Evolutionary conservation across 352 stramenopile genomes (phyloP).

Genomic region (Globisporangium nunn): DNA sequence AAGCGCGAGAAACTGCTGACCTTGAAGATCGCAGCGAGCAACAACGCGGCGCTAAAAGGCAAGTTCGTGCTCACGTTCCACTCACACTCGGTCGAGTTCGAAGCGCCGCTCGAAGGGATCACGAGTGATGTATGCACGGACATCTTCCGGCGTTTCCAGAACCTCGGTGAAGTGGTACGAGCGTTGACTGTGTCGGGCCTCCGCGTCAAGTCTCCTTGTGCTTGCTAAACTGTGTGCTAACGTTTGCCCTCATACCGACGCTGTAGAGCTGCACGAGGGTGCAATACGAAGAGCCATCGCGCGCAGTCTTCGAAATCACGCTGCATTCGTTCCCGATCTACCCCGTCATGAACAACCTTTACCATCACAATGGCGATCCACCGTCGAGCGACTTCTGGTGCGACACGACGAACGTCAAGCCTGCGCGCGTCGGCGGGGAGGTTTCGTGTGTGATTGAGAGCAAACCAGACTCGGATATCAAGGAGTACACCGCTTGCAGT

Average conservation of each 20-base stretch:
- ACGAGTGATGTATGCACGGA: constrained; percentile 49
- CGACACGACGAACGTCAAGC: constrained; percentile 28
- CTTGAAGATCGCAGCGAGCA: constrained; percentile 22
- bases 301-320: constrained; percentile 45
- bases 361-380: constrained; percentile 56
- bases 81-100: constrained; percentile 60
- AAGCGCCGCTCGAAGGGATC: constrained; percentile 38
- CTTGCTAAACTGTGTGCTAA: not conserved
- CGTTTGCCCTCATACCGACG: not conserved
- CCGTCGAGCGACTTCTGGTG: constrained; percentile 47
- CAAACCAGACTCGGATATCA: constrained; percentile 30
- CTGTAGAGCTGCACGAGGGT: constrained; percentile 30
- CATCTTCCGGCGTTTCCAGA: constrained; percentile 67
- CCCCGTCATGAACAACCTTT: constrained; percentile 79
- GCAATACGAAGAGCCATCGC: constrained; percentile 21
- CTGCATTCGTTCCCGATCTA: constrained; percentile 58
- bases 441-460: constrained; percentile 39
- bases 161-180: constrained; percentile 49
- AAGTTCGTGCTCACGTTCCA: constrained; percentile 58
- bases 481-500: constrained; percentile 52
- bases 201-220: not conserved
- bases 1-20: constrained; percentile 49
- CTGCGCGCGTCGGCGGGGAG: constrained; percentile 12
- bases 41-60: constrained; percentile 20
- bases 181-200: not conserved